A percentile compares a stretch with the other conserved stretches of the same genome.
Conservation (phyloP, 2,329 filamentous ascomycete genomes). For the Orbilia oligospora region DNA sequence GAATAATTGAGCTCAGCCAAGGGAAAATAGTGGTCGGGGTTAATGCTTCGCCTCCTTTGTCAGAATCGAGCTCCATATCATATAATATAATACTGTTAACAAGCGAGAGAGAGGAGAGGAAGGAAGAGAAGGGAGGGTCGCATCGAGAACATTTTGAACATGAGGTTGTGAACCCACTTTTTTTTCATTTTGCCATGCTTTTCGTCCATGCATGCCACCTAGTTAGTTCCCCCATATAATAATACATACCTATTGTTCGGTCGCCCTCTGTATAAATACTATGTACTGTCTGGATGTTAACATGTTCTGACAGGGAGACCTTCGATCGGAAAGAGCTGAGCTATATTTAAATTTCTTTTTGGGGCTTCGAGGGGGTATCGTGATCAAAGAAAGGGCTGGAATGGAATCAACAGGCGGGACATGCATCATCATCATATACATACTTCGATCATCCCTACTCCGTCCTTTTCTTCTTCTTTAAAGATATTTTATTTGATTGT, state of each 20-base stretch:
- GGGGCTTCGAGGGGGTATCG: background rate
- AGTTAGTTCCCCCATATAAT: no score
- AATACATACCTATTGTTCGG: no score
- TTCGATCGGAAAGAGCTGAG: background rate
- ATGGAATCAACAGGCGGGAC: background rate
- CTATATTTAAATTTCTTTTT: background rate
- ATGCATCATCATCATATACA: background rate
- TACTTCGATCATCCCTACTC: background rate
- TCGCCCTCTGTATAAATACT: no score
- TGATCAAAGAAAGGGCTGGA: background rate
- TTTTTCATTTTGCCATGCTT: background rate
- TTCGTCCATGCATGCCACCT: background rate
- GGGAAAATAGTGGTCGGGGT: background rate
- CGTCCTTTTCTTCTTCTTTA: background rate
- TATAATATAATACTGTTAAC: background rate
- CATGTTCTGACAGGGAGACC: background rate
- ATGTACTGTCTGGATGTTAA: no score
- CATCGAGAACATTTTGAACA: conserved; percentile 34
- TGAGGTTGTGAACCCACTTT: conserved; percentile 2
- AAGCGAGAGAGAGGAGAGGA: conserved; percentile 25
- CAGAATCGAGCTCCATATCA: background rate
- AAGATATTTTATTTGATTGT: background rate
- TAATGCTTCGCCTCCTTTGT: conserved; percentile 18
- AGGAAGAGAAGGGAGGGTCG: conserved; percentile 19
- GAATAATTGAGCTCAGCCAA: conserved; percentile 22